Conservation (phyloP, 73 alveolate species). For the Tetrahymena malaccensis region DNA sequence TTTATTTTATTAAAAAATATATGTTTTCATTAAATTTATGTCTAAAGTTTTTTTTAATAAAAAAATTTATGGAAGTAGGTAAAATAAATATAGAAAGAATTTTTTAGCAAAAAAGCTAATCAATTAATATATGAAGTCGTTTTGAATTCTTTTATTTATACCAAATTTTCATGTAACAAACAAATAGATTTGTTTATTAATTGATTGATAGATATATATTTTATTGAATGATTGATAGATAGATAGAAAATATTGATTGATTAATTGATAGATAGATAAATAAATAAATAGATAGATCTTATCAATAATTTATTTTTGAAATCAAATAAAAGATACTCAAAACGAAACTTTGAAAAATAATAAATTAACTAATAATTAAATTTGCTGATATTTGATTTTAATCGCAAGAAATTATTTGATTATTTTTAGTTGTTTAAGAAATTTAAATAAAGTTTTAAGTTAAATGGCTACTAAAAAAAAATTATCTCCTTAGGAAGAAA, state of each 20-base stretch:
- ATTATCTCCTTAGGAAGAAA: slow-evolving; percentile 13
- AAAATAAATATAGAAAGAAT: no score
- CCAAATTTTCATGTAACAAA: background rate
- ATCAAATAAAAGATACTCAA: background rate
- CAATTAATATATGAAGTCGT: background rate
- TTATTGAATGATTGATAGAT: no score
- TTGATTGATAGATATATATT: no score
- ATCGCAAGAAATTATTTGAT: background rate
- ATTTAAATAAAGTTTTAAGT: background rate
- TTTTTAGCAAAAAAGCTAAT: no score
- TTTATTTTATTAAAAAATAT: no score
- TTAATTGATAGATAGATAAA: background rate
- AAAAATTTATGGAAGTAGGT: no score
- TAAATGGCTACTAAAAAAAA: background rate
- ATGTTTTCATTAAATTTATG: no score
- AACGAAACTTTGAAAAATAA: background rate
- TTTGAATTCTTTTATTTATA: no score
- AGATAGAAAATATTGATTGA: no score
- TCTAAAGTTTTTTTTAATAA: no score
- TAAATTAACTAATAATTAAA: background rate
- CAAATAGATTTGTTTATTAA: no score
- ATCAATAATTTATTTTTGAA: background rate
- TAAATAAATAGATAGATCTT: background rate
- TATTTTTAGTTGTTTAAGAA: background rate
- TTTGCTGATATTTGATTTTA: background rate